Evolutionary conservation across 139 green algal species (phyloP), one percentile per base, ranked within the genome.

Genomic region (Ettlia oleoabundans): DNA sequence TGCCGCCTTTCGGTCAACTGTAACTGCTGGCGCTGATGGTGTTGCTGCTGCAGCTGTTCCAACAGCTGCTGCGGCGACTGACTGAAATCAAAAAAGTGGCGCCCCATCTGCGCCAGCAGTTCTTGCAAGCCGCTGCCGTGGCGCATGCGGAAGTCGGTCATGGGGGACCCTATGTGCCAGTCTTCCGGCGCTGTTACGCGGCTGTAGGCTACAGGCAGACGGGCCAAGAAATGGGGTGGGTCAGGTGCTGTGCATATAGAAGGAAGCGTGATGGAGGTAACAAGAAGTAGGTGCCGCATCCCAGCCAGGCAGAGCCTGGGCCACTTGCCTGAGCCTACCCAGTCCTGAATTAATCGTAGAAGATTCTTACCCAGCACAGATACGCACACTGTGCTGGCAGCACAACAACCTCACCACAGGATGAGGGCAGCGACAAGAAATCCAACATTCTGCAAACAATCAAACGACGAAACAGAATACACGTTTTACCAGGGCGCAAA

Each of bases 71-170:
- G 73, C 28, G 51, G 7, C 63, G n/a, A 21, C 33, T 66, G 51
- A n/a, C n/a, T n/a, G n/a, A n/a, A 21, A 19, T 51, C 33, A 32
- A 85, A 67, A 71, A 94, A 96, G 85, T 94, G 92, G 9, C 75
- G 68, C 35, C 74, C 15, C 65, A 96, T 69, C 62, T 96, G 89
- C 1, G 72, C 84, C 24, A 88, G 8, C 53, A 97, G 80, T 86
- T 95, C 80, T 22, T 73, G 18, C 30, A 89, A 86, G 35, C 93
- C 93, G 24, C 92, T 85, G 4, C 89, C 87, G 65, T 96, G 91
- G 4, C 93, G 87, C 85, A 94, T 89, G 84, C 93, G 87, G 70
- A 85, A 93, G 2, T 67, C 30, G 6, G 81, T 87, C 83, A 95
- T 90, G 26, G 69, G 18, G 0, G 85, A 83, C 5, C 77, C n/a